A percentile compares a stretch with the other conserved stretches of the same genome.
Evolutionary conservation across 2,329 filamentous ascomycete genomes (phyloP).

Genomic region (Didymella lethalis): DNA sequence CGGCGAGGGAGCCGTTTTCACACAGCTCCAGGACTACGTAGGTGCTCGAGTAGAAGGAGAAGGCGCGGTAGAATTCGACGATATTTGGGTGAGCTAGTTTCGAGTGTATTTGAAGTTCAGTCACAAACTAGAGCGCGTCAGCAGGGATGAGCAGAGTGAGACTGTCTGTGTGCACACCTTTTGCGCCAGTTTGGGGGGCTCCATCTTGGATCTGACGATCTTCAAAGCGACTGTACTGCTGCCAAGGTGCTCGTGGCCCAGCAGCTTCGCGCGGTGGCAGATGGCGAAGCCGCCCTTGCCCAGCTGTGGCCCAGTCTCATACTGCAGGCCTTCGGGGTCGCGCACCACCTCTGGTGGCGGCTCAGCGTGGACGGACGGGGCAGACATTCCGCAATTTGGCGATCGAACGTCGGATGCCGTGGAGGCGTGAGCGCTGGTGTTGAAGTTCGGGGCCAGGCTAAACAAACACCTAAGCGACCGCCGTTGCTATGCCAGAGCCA

Average conservation of each 20-base stretch:
- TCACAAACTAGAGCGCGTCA: slow-evolving; percentile 65
- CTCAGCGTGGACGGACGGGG: slow-evolving; percentile 60
- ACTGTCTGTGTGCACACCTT: slow-evolving; percentile 65
- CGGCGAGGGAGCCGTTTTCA: slow-evolving; percentile 94
- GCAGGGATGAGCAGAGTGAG: slow-evolving; percentile 10
- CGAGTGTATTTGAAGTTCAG: slow-evolving; percentile 95
- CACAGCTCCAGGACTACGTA: slow-evolving; percentile 95
- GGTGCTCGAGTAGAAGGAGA: slow-evolving; percentile 86
- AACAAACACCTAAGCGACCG: slow-evolving; percentile 24
- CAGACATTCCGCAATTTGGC: slow-evolving; percentile 43
- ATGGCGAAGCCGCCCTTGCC: slow-evolving; percentile 86
- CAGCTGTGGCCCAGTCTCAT: slow-evolving; percentile 76
- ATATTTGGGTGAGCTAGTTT: slow-evolving; percentile 97
- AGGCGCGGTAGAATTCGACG: slow-evolving; percentile 93
- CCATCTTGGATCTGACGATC: slow-evolving; percentile 84
- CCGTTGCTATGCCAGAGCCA: slow-evolving; percentile 13
- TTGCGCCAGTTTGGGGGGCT: slow-evolving; percentile 79
- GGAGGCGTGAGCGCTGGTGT: slow-evolving; percentile 37
- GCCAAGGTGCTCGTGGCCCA: slow-evolving; percentile 62
- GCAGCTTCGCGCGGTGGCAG: slow-evolving; percentile 75
- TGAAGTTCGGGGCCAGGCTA: slow-evolving; percentile 27
- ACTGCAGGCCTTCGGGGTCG: slow-evolving; percentile 74
- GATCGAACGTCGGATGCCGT: slow-evolving; percentile 31
- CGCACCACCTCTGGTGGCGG: slow-evolving; percentile 65
- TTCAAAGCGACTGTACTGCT: slow-evolving; percentile 78